phyloP scores from a whole-genome alignment of 306 rosid species.

The Biancaea sappan region DNA sequence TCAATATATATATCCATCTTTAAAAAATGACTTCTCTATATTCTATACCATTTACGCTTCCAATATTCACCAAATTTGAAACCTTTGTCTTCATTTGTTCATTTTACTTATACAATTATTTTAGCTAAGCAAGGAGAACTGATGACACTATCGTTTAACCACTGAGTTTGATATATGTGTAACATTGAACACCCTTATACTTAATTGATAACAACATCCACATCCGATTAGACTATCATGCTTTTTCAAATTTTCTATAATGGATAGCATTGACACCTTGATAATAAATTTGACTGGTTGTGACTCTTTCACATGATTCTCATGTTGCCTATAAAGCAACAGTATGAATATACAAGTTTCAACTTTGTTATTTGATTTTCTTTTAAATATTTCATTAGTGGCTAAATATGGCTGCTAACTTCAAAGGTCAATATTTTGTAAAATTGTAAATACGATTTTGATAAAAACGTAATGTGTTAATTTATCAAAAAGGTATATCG shows the following conservation, averaged over 20 bases:
- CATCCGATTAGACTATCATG: background rate
- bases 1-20: conserved; percentile 11
- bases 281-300: no score
- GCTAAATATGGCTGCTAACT: background rate
- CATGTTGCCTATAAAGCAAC: conserved; percentile 10
- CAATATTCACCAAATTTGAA: conserved; percentile 1
- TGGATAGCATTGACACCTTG: background rate
- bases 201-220: conserved; percentile 4
- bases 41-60: conserved; percentile 15
- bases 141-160: background rate
- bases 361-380: background rate
- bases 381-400: conserved; percentile 23
- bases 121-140: conserved; percentile 3
- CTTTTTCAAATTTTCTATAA: background rate
- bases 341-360: background rate
- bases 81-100: conserved; percentile 7
- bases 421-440: no score
- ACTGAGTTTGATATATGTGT: conserved; percentile 10
- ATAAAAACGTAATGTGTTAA: no score
- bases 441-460: no score
- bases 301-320: background rate
- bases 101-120: conserved; percentile 10
- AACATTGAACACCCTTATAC: background rate
- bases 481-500: no score
- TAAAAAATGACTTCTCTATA: conserved; percentile 11